Percentiles rank a stretch among this genome's conserved stretches.
phyloP scores from a whole-genome alignment of 1,139 yeast genomes.

The Magnusiomyces sp. region DNA sequence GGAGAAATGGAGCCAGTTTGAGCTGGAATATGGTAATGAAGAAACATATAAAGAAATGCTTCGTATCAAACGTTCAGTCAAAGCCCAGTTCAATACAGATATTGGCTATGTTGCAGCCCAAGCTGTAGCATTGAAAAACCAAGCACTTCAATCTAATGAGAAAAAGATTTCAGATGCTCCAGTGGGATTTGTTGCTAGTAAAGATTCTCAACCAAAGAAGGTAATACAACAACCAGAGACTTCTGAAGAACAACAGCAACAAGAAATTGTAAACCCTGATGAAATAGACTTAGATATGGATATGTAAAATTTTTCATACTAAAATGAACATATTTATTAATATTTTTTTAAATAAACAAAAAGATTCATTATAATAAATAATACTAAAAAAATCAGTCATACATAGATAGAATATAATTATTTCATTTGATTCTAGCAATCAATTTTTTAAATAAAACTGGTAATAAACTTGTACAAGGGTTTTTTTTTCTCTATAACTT shows the following conservation, averaged over 20 bases:
- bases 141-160: constrained; percentile 7
- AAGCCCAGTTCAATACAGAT: constrained; percentile 34
- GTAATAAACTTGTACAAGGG: too few species aligned
- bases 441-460: too few species aligned
- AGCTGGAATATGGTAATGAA: constrained; percentile 61
- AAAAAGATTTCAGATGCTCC: constrained; percentile 30
- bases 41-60: constrained; percentile 69
- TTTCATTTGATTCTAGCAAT: too few species aligned
- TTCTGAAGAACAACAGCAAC: not conserved
- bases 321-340: too few species aligned
- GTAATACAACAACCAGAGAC: not conserved
- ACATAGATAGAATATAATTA: too few species aligned
- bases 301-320: too few species aligned
- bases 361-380: not conserved
- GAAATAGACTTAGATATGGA: constrained; percentile 60
- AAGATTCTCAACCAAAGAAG: constrained; percentile 8
- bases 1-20: constrained; percentile 68
- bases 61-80: constrained; percentile 49
- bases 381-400: too few species aligned
- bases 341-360: not conserved
- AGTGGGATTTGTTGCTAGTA: constrained; percentile 45
- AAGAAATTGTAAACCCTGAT: constrained; percentile 44
- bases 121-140: constrained; percentile 19
- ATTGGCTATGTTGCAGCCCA: constrained; percentile 29
- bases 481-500: too few species aligned